A percentile compares a stretch with the other conserved stretches of the same genome.
phyloP scores from a whole-genome alignment of 2,329 filamentous ascomycete species.

The Xylariomycetidae sp. region DNA sequence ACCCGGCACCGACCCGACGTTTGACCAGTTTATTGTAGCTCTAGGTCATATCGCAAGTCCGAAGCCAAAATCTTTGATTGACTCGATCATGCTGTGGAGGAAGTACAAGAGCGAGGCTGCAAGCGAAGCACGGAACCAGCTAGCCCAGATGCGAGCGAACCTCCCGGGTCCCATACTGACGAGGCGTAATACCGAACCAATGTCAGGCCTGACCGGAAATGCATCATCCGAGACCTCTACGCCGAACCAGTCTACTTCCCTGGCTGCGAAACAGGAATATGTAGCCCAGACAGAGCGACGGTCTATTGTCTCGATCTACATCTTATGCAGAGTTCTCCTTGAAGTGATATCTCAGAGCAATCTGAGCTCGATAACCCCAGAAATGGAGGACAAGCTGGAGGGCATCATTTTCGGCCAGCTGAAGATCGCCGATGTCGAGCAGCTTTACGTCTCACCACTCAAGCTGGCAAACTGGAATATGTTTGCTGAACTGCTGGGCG shows the following conservation, averaged over 20 bases:
- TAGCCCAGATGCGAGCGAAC: constrained; percentile 45
- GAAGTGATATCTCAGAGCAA: constrained; percentile 91
- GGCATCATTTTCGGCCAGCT: constrained; percentile 96
- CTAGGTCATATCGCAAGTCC: constrained; percentile 90
- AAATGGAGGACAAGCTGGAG: constrained; percentile 92
- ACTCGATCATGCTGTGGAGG: constrained; percentile 96
- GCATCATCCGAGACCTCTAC: constrained; percentile 23
- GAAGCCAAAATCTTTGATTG: constrained; percentile 91
- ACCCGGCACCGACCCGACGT: constrained; percentile 76
- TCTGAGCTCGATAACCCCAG: constrained; percentile 71
- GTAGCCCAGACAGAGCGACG: constrained; percentile 78
- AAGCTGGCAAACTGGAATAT: constrained; percentile 94
- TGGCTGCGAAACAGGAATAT: constrained; percentile 58
- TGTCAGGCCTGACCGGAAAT: constrained; percentile 37
- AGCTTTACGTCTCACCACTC: constrained; percentile 69
- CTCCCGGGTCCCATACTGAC: constrained; percentile 43
- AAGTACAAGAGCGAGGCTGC: constrained; percentile 92
- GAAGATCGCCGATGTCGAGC: constrained; percentile 79
- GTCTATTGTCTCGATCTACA: constrained; percentile 91
- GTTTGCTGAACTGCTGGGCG: constrained; percentile 86
- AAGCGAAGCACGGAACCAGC: constrained; percentile 55
- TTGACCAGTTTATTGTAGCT: constrained; percentile 90
- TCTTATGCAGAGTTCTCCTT: constrained; percentile 86
- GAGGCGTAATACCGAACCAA: constrained; percentile 70
- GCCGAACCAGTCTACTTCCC: constrained; percentile 30